Percentiles rank a stretch among this genome's conserved stretches.
phyloP scores from a whole-genome alignment of 306 rosid genomes.

The Vigna nakashimae region DNA sequence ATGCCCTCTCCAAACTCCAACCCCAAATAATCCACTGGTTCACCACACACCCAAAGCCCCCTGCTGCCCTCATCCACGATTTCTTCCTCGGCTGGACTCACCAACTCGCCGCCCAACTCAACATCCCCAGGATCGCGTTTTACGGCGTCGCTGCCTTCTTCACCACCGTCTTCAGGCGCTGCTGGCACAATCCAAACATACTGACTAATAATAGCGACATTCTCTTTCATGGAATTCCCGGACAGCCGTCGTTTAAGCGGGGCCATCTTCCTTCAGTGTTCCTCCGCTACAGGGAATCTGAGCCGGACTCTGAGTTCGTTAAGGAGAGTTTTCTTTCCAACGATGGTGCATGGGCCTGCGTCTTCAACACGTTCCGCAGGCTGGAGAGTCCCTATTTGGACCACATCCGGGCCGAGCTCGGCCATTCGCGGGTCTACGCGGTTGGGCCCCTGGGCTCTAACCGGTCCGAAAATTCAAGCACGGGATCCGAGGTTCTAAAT shows the following conservation, averaged over 20 bases:
- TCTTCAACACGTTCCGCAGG: slow-evolving; percentile 51
- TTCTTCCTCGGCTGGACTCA: slow-evolving; percentile 59
- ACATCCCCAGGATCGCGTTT: slow-evolving; percentile 40
- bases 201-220: neutral
- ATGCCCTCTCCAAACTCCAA: slow-evolving; percentile 50
- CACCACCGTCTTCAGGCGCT: slow-evolving; percentile 18
- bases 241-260: slow-evolving; percentile 52
- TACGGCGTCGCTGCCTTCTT: neutral
- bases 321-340: slow-evolving; percentile 46
- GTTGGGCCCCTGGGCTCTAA: slow-evolving; percentile 60
- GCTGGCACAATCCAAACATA: slow-evolving; percentile 8
- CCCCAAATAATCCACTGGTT: slow-evolving; percentile 45
- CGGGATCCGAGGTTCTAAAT: neutral
- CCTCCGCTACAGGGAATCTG: slow-evolving; percentile 45
- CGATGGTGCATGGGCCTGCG: slow-evolving; percentile 52
- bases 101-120: slow-evolving; percentile 40
- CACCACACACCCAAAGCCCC: slow-evolving; percentile 43
- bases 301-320: slow-evolving; percentile 55
- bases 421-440: slow-evolving; percentile 30
- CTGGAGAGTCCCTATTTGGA: slow-evolving; percentile 55
- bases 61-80: slow-evolving; percentile 50
- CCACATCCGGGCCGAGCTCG: neutral
- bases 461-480: neutral
- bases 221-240: slow-evolving; percentile 43
- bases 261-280: slow-evolving; percentile 59